Percentiles rank a stretch among this genome's conserved stretches.
phyloP scores from a whole-genome alignment of 1,284 basidiomycete species.

The Amylostereum areolatum region DNA sequence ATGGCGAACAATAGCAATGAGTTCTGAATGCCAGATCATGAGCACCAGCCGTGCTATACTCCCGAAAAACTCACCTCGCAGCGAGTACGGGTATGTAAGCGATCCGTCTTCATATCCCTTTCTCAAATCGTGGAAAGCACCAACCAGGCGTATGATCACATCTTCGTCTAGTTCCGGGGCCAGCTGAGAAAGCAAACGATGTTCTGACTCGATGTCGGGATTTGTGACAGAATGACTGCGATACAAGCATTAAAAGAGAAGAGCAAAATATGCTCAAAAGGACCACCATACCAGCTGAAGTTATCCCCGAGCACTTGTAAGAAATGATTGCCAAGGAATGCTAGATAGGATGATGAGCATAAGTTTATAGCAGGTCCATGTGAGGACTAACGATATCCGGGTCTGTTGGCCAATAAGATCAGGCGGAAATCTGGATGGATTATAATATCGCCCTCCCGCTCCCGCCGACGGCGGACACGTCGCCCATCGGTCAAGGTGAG shows the following conservation, averaged over 20 bases:
- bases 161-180: slow-evolving; percentile 55
- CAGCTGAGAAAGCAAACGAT: slow-evolving; percentile 50
- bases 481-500: slow-evolving; percentile 57
- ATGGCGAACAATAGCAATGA: slow-evolving; percentile 60
- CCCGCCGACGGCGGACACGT: slow-evolving; percentile 39
- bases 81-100: slow-evolving; percentile 58
- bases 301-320: slow-evolving; percentile 64
- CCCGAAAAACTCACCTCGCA: slow-evolving; percentile 40
- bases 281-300: slow-evolving; percentile 37
- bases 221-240: slow-evolving; percentile 54
- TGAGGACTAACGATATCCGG: slow-evolving; percentile 61
- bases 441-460: slow-evolving; percentile 47
- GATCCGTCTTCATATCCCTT: slow-evolving; percentile 49
- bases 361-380: too few relatives aligned
- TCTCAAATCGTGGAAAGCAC: slow-evolving; percentile 56
- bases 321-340: slow-evolving; percentile 68
- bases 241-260: background rate
- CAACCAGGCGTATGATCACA: slow-evolving; percentile 48
- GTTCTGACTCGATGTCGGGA: slow-evolving; percentile 56
- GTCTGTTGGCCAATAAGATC: slow-evolving; percentile 58
- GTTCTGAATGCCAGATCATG: slow-evolving; percentile 24
- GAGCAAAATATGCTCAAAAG: background rate
- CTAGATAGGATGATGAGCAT: slow-evolving; percentile 22
- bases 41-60: too few relatives aligned
- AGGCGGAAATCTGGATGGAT: slow-evolving; percentile 60